Evolutionary conservation across 75 land plant species (phyloP).

Genomic region (Isoetes taiwanensis): DNA sequence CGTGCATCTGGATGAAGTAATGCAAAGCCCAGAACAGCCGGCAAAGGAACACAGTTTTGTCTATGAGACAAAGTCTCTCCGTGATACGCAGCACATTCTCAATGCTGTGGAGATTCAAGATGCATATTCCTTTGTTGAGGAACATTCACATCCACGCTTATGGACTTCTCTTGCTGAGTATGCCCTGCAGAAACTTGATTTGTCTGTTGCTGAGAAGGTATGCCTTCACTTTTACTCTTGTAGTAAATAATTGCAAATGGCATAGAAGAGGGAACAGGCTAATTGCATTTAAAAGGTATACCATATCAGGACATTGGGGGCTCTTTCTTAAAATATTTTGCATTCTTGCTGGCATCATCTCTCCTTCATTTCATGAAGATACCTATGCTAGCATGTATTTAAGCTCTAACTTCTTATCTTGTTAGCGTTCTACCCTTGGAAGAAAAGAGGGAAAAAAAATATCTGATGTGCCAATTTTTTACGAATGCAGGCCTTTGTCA

Average conservation of each 20-base stretch:
- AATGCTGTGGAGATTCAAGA: conserved; percentile 26
- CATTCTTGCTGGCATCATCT: too few species aligned
- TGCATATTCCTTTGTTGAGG: conserved; percentile 25
- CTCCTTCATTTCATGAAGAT: too few species aligned
- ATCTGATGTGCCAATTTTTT: too few species aligned
- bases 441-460: too few species aligned
- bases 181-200: conserved; percentile 26
- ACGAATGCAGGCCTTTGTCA: conserved; percentile 25
- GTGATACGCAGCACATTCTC: conserved; percentile 30
- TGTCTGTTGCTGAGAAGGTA: conserved; percentile 27
- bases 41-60: conserved; percentile 19
- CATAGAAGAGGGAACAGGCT: too few species aligned
- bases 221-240: not conserved
- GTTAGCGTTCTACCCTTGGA: too few species aligned
- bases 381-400: too few species aligned
- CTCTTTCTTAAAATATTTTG: too few species aligned
- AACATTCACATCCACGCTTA: conserved; percentile 28
- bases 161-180: conserved; percentile 27
- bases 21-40: conserved; percentile 28
- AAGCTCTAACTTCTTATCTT: too few species aligned
- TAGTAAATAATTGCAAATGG: not conserved
- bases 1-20: conserved; percentile 25
- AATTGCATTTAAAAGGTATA: too few species aligned
- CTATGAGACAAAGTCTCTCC: conserved; percentile 28
- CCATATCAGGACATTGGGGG: too few species aligned